phyloP scores from a whole-genome alignment of 495 filamentous ascomycete genomes.

The Tuber borchii region DNA sequence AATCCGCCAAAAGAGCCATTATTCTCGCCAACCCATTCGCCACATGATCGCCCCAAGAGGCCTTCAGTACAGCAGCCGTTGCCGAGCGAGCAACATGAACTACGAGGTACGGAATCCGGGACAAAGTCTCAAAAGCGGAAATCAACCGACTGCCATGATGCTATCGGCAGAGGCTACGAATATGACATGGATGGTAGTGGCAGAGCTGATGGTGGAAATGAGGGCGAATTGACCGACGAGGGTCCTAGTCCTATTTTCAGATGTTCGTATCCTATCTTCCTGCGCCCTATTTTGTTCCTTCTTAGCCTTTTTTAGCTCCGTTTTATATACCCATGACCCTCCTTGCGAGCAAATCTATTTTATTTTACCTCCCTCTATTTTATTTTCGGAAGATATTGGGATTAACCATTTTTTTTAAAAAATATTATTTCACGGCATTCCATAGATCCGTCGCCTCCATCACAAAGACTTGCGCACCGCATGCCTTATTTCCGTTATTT shows the following conservation, averaged over 20 bases:
- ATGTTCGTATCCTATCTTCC: constrained; percentile 33
- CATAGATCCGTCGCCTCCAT: constrained; percentile 31
- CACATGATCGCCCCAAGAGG: constrained; percentile 22
- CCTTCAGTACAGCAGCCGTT: constrained; percentile 20
- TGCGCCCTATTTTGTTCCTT: constrained; percentile 14
- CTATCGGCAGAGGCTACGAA: constrained; percentile 14
- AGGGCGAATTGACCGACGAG: constrained; percentile 19
- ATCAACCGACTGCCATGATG: constrained; percentile 23
- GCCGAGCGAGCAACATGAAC: constrained; percentile 17
- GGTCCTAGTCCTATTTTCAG: constrained; percentile 27
- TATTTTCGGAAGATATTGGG: constrained; percentile 14
- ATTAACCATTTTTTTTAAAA: constrained; percentile 22
- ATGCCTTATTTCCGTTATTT: constrained; percentile 86
- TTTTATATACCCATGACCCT: constrained; percentile 30
- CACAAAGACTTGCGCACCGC: constrained; percentile 44
- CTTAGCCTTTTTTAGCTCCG: constrained; percentile 15
- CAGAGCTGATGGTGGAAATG: constrained; percentile 20
- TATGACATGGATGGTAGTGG: constrained; percentile 12
- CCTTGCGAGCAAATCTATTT: constrained; percentile 6
- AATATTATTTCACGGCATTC: neutral
- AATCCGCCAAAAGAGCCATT: constrained; percentile 18
- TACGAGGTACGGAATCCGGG: constrained; percentile 10
- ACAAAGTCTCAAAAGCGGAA: constrained; percentile 32
- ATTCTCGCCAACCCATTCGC: constrained; percentile 25
- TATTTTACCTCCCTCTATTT: constrained; percentile 11